A percentile compares a stretch with the other conserved stretches of the same genome.
Conservation (phyloP, 202 grass and related monocot species). For the Brachypodium distachyon region DNA sequence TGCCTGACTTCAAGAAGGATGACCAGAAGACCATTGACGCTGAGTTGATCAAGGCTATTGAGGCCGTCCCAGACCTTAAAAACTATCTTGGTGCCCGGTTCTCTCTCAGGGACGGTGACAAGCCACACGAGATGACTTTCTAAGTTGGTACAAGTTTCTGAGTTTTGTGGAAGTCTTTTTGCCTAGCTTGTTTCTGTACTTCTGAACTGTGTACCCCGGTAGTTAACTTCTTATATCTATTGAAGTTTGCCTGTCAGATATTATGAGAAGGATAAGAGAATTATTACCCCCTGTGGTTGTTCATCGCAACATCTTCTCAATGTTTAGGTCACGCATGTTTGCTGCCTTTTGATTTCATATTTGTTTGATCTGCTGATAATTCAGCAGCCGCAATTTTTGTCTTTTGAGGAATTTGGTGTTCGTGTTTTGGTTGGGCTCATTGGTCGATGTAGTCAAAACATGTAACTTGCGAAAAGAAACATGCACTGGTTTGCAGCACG, state of each 20-base stretch:
- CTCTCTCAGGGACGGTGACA: slow-evolving; percentile 78
- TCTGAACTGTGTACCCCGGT: slow-evolving; percentile 25
- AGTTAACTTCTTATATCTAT: slow-evolving; percentile 17
- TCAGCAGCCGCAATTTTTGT: too few relatives aligned
- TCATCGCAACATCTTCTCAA: not conserved
- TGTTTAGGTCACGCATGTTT: not conserved
- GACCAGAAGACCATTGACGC: slow-evolving; percentile 83
- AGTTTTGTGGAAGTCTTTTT: slow-evolving; percentile 18
- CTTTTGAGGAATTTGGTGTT: too few relatives aligned
- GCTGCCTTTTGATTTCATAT: not conserved
- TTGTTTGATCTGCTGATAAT: not conserved
- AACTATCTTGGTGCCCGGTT: slow-evolving; percentile 62
- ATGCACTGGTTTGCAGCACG: too few relatives aligned
- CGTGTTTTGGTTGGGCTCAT: not conserved
- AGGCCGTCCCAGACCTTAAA: slow-evolving; percentile 73
- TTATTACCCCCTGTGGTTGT: not conserved
- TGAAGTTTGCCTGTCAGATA: slow-evolving; percentile 28
- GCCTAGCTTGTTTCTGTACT: slow-evolving; percentile 23
- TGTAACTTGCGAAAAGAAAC: too few relatives aligned
- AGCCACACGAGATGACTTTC: slow-evolving; percentile 82
- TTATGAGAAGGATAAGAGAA: slow-evolving; percentile 24
- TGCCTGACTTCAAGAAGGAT: slow-evolving; percentile 74
- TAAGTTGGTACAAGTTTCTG: slow-evolving; percentile 21
- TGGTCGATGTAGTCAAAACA: too few relatives aligned
- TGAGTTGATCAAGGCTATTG: slow-evolving; percentile 63